These are phyloP conservation scores for Colletotrichum tropicale DNA, from an alignment of 2,329 filamentous ascomycete genomes.

Conservation along the genomic window DNA sequence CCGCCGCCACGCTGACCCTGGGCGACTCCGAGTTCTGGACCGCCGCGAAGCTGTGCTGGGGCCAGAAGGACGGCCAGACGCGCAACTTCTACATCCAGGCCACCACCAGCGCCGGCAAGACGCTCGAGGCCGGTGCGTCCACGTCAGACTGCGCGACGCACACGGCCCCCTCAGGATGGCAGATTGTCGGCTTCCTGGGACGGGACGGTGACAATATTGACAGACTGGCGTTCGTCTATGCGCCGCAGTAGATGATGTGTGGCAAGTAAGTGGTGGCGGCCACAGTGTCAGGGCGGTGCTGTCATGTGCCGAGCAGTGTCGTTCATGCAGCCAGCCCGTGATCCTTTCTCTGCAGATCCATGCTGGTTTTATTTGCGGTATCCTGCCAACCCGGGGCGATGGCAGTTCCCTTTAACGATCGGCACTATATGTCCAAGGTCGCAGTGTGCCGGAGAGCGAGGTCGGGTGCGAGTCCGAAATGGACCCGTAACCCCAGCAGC, in stretches of 20 bases:
- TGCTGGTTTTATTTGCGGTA: not conserved
- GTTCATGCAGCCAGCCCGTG: not conserved
- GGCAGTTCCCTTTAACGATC: not conserved
- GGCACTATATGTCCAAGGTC: not conserved
- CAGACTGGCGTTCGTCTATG: conserved; percentile 54
- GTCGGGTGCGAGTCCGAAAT: not conserved
- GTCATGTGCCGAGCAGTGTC: not conserved
- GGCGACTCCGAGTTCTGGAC: conserved; percentile 52
- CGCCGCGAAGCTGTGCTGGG: conserved; percentile 54
- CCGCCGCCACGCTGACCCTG: conserved; percentile 45
- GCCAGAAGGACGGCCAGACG: conserved; percentile 46
- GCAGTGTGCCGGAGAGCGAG: not conserved
- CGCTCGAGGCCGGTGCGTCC: conserved; percentile 45
- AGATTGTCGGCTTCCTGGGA: conserved; percentile 58
- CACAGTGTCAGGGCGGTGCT: not conserved
- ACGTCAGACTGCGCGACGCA: conserved; percentile 53
- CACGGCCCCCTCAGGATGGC: conserved; percentile 51
- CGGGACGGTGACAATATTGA: conserved; percentile 60
- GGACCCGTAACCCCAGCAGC: not conserved
- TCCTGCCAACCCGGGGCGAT: not conserved
- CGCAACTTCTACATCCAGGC: conserved; percentile 61
- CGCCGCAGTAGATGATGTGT: conserved; percentile 20
- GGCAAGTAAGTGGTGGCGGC: not conserved
- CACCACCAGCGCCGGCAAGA: conserved; percentile 54
- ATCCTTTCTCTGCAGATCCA: not conserved